A percentile compares a stretch with the other conserved stretches of the same genome.
phyloP scores from a whole-genome alignment of 257 asterid genomes.

The Penstemon eatonii region DNA sequence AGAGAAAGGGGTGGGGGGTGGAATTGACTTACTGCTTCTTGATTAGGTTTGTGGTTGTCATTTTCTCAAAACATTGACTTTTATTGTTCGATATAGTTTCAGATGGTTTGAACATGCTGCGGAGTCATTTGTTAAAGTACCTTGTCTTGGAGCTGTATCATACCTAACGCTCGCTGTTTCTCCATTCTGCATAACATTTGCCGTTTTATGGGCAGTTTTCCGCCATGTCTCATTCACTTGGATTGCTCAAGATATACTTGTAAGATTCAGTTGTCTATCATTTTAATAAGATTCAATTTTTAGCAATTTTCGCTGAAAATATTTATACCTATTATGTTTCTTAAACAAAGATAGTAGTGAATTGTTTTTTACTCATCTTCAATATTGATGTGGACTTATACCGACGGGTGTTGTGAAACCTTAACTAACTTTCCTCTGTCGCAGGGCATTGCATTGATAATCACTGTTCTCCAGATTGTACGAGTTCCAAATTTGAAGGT shows the following conservation, averaged over 20 bases:
- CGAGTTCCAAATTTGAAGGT: constrained; percentile 98
- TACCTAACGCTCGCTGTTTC: constrained; percentile 79
- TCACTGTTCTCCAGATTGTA: constrained; percentile 88
- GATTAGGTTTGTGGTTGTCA: constrained; percentile 2
- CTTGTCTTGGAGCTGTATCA: constrained; percentile 81
- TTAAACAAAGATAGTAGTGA: not conserved
- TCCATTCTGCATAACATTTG: constrained; percentile 88
- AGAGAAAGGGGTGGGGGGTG: not conserved
- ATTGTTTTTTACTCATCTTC: constrained; percentile 1
- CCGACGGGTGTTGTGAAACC: not conserved
- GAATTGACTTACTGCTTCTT: constrained; percentile 2
- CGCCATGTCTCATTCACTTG: constrained; percentile 84
- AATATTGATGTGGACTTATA: not conserved
- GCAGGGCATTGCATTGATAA: constrained; percentile 94
- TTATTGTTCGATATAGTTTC: constrained; percentile 62
- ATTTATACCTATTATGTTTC: not conserved
- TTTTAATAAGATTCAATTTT: not conserved
- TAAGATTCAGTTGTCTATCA: constrained; percentile 35
- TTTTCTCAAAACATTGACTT: constrained; percentile 34
- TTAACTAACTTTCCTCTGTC: constrained; percentile 23
- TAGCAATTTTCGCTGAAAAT: not conserved
- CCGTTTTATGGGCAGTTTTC: constrained; percentile 86
- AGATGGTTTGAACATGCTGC: constrained; percentile 82
- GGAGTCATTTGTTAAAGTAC: constrained; percentile 70
- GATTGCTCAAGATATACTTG: constrained; percentile 99